Base-by-base conservation (phyloP, 2,329 filamentous ascomycete species). In the Ophiocordyceps robertsii region DNA sequence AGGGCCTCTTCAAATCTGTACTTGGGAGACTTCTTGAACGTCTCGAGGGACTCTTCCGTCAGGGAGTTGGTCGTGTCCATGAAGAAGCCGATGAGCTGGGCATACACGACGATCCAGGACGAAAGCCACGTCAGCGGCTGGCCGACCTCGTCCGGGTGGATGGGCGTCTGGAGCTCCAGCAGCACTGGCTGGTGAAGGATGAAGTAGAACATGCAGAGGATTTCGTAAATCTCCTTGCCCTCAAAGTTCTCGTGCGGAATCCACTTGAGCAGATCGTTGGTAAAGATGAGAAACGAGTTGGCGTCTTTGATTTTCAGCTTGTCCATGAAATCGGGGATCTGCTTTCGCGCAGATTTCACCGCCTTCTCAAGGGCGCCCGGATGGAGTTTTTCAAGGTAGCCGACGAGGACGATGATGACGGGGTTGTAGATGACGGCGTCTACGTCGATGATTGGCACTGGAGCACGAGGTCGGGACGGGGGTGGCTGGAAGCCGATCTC, bases 151-250 rank as follows among this genome's bases (percentile, higher is more conserved):
- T 49, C 42, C 9, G 62, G 63, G 1, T 47, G 33, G 41, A 65
- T 58, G 44, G 50, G 36, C 8, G 33, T 35, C 33, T 35, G 33
- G 17, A 35, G 33, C 8, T 37, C 43, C 3, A 45, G 43, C 21
- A 66, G 46, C 1, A 60, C 48, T 1, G 49, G 30, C 45, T 65
- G 62, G 31, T 56, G 49, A n/a, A 67, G 47, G 29, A 66, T 48
- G 44, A 60, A 66, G 50, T 66, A 65, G 50, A 66, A 64, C 16
- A 63, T 48, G 43, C 58, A 61, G 13, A 66, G 45, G 27, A 58
- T 56, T 17, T 35, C 57, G 49, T 62, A 63, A 38, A 66, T 53
- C 14, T 62, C 55, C 29, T 55, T 55, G 24, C 59, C 62, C 39
- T 57, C 46, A 31, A 46, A 48, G 37, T 53, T 54, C 49, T 66